Base-by-base conservation (phyloP, 768 basidiomycete genomes). In the Krasilnikovozyma curviuscula region DNA sequence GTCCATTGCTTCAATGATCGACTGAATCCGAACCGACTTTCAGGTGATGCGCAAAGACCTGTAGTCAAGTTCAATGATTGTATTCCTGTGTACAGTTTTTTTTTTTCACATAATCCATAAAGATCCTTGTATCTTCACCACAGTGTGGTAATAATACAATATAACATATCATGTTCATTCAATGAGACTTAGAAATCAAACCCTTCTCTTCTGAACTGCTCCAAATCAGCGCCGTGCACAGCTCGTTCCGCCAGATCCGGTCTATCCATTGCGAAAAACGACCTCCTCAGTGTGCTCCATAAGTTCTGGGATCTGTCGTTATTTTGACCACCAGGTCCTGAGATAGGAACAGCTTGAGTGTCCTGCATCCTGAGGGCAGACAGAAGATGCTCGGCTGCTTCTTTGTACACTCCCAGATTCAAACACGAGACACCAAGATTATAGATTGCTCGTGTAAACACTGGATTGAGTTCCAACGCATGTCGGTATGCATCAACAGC, bases 361-460 rank as follows among this genome's bases (percentile, higher is more conserved):
- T 42, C 48, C 32, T 91, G 86, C 59, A 88, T 69, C 12, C 72
- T 73, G 32, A 93, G 66, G 0, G 84, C 88, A 52, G 81, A 79
- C 44, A 93, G 68, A 61, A 93, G 82, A 65, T 98, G 93, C 57
- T 98, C 93, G 4, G 85, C 84, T 1, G 93, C 89, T 67, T 98
- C 93, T 60, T 83, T 79, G 64, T 83, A 74, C 8, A 86, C 85
- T 8, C 88, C 89, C 44, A 97, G 91, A 62, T 98, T 98, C 52
- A 98, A 66, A 88, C 88, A 98, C 19, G 89, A 88, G 24, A 98
- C 93, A 37, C 89, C 93, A 30, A 98, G 83, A 58, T 98, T 98
- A 61, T 91, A 95, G 21, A 95, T 83, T 9, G 89, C 93, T 10
- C 93, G 78, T 1, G 93, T 97, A 63, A 93, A 98, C 0, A 86